phyloP scores from a whole-genome alignment of 768 basidiomycete genomes.

The Rhizopogon rudus region DNA sequence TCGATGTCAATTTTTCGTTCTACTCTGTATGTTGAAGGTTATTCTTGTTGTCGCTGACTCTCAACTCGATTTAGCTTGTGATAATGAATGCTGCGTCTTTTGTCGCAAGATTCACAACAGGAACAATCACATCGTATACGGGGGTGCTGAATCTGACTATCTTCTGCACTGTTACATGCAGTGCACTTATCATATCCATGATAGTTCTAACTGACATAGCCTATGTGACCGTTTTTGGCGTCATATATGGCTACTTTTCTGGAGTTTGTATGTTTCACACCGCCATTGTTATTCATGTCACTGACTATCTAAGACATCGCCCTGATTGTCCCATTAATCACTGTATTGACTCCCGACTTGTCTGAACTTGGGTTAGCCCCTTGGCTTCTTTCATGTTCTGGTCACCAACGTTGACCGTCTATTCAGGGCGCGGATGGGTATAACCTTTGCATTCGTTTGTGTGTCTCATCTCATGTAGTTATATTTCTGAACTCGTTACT shows the following conservation, averaged over 20 bases:
- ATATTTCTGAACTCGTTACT: not conserved
- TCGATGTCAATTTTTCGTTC: slow-evolving; percentile 43
- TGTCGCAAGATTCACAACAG: slow-evolving; percentile 43
- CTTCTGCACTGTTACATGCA: slow-evolving; percentile 25
- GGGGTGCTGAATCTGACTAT: slow-evolving; percentile 43
- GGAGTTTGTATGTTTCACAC: slow-evolving; percentile 32
- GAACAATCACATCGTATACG: slow-evolving; percentile 31
- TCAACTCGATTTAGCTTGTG: slow-evolving; percentile 31
- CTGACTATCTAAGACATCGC: slow-evolving; percentile 27
- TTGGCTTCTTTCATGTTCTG: not conserved
- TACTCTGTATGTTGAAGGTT: slow-evolving; percentile 36
- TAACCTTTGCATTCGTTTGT: not conserved
- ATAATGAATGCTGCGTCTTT: slow-evolving; percentile 49
- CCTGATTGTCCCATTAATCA: slow-evolving; percentile 39
- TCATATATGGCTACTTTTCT: slow-evolving; percentile 45
- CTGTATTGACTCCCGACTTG: slow-evolving; percentile 37
- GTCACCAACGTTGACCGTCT: not conserved
- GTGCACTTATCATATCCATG: slow-evolving; percentile 39
- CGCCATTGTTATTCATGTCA: not conserved
- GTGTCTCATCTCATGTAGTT: not conserved
- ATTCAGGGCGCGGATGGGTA: not conserved
- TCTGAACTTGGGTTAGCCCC: slow-evolving; percentile 44
- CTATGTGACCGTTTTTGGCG: slow-evolving; percentile 36
- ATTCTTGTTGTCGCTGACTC: not conserved
- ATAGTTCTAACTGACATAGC: slow-evolving; percentile 34